Percentiles rank a stretch among this genome's conserved stretches.
Conservation (phyloP, 768 basidiomycete genomes). For the Crucibulum laeve region DNA sequence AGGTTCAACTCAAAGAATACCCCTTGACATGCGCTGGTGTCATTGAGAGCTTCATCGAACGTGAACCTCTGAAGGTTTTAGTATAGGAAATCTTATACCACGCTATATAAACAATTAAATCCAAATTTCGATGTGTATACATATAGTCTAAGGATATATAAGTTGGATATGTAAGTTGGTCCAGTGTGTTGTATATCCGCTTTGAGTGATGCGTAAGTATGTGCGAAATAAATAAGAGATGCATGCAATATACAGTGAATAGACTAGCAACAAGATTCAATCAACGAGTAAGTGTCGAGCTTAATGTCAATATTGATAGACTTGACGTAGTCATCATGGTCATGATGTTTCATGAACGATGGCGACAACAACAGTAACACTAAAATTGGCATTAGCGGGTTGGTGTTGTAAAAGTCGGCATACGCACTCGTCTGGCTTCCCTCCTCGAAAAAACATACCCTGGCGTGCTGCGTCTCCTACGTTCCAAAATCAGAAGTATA, state of each 20-base stretch:
- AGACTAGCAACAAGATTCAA: too few species aligned
- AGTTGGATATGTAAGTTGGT: too few species aligned
- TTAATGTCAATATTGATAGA: background rate
- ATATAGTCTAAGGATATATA: too few species aligned
- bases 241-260: too few species aligned
- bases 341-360: constrained; percentile 62
- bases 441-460: constrained; percentile 64
- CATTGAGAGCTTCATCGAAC: constrained; percentile 81
- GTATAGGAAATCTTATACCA: too few species aligned
- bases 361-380: constrained; percentile 68
- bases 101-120: too few species aligned
- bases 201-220: too few species aligned
- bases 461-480: constrained; percentile 62
- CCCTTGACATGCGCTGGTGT: constrained; percentile 67
- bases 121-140: too few species aligned
- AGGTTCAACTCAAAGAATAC: constrained; percentile 78
- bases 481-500: constrained; percentile 6
- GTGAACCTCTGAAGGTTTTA: constrained; percentile 39
- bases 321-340: constrained; percentile 3
- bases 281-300: too few species aligned
- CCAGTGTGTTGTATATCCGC: too few species aligned
- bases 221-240: too few species aligned
- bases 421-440: constrained; percentile 82
- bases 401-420: constrained; percentile 1
- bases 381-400: constrained; percentile 21